These are phyloP conservation scores for Monosporozyma aerobia DNA, from an alignment of 805 yeast genomes.

Conservation along the genomic window DNA sequence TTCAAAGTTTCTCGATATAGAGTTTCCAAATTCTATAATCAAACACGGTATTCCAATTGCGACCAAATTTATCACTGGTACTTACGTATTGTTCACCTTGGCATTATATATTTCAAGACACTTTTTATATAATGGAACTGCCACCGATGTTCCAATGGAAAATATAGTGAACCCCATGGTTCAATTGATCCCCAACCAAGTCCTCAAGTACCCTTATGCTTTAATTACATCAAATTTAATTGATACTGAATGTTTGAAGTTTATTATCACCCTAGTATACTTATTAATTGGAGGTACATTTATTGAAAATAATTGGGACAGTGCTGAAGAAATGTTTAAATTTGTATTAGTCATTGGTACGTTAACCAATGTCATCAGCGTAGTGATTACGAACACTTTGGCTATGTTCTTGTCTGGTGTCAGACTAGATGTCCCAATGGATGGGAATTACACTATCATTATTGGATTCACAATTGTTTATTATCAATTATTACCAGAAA, in stretches of 20 bases:
- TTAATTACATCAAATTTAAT: conserved; percentile 54
- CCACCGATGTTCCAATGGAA: conserved; percentile 1
- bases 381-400: conserved; percentile 15
- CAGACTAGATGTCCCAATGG: conserved; percentile 36
- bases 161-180: conserved; percentile 38
- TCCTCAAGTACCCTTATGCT: conserved; percentile 56
- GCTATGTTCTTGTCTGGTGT: conserved; percentile 22
- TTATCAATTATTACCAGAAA: conserved; percentile 56
- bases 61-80: conserved; percentile 36
- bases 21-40: conserved; percentile 15
- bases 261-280: conserved; percentile 39
- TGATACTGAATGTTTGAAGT: conserved; percentile 43
- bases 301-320: conserved; percentile 59
- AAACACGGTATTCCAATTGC: conserved; percentile 35
- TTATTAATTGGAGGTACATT: conserved; percentile 53
- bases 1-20: conserved; percentile 14
- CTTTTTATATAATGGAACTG: conserved; percentile 4
- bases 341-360: conserved; percentile 42
- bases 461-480: conserved; percentile 54
- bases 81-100: conserved; percentile 34
- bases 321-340: conserved; percentile 38
- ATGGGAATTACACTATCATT: conserved; percentile 47
- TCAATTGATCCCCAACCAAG: conserved; percentile 54
- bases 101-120: conserved; percentile 36
- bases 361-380: conserved; percentile 44